Conservation (phyloP, 2,329 filamentous ascomycete species). For the Claviceps humidiphila region DNA sequence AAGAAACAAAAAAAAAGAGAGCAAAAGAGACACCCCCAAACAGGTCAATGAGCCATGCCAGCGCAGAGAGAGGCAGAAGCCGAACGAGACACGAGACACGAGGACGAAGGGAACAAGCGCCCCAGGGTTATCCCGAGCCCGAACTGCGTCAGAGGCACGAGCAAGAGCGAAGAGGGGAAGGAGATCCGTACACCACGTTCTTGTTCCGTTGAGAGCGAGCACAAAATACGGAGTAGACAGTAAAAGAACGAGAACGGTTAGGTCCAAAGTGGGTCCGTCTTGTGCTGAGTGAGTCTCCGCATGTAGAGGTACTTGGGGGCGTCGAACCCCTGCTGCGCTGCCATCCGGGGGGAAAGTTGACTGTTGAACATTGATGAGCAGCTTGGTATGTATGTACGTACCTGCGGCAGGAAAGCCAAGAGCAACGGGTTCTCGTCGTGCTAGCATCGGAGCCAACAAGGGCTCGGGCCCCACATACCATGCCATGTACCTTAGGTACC, state of each 20-base stretch:
- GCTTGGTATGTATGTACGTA: neutral
- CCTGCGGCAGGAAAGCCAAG: neutral
- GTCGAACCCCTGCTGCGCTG: neutral
- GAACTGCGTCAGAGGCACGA: neutral
- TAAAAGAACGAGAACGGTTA: neutral
- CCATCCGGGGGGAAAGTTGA: neutral
- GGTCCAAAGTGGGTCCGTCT: neutral
- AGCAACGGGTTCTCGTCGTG: neutral
- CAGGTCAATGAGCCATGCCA: neutral
- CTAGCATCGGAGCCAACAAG: neutral
- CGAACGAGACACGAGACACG: neutral
- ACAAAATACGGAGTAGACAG: neutral
- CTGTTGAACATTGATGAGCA: neutral
- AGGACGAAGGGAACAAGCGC: neutral
- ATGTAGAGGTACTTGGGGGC: slow-evolving; percentile 4
- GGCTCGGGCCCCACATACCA: neutral
- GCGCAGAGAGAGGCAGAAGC: neutral
- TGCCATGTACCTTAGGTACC: too few relatives aligned
- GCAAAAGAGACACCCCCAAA: neutral
- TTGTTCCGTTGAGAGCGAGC: neutral
- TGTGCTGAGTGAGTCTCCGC: neutral
- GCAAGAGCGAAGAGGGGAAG: neutral
- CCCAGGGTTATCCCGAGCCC: neutral
- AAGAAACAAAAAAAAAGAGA: neutral
- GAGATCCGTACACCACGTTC: neutral